Conservation (phyloP, 345 rosid genomes). For the Gossypium australe region DNA sequence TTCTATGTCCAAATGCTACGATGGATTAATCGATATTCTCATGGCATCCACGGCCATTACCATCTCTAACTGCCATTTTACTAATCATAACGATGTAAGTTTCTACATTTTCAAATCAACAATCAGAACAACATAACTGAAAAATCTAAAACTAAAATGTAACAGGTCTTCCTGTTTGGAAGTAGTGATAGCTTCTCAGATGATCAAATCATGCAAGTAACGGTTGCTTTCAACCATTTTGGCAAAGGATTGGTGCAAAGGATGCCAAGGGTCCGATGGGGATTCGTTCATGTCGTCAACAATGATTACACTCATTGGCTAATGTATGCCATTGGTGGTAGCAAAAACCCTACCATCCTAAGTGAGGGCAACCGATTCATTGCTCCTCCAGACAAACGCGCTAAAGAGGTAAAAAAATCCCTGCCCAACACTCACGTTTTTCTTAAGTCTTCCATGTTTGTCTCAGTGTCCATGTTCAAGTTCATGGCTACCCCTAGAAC, state of each 20-base stretch:
- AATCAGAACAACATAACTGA: too few relatives aligned
- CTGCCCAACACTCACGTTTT: too few relatives aligned
- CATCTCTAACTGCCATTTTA: constrained; percentile 43
- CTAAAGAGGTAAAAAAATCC: constrained; percentile 25
- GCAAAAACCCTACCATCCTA: constrained; percentile 34
- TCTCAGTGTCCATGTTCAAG: too few relatives aligned
- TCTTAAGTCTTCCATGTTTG: too few relatives aligned
- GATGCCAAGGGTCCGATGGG: too few relatives aligned
- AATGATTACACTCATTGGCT: neutral
- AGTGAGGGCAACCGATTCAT: constrained; percentile 48
- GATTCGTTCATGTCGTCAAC: too few relatives aligned
- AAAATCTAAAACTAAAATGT: neutral
- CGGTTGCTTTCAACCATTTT: neutral
- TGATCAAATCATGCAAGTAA: constrained; percentile 36
- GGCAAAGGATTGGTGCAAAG: too few relatives aligned
- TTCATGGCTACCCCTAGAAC: too few relatives aligned
- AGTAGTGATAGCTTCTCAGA: constrained; percentile 24
- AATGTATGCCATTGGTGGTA: constrained; percentile 52
- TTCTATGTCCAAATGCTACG: constrained; percentile 33
- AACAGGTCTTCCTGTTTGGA: constrained; percentile 42
- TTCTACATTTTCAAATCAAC: too few relatives aligned
- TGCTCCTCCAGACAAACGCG: constrained; percentile 23
- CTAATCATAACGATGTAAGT: constrained; percentile 37
- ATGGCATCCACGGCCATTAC: constrained; percentile 39
- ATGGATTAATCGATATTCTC: constrained; percentile 38